Percentiles rank a stretch among this genome's conserved stretches.
Evolutionary conservation across 2,329 filamentous ascomycete genomes (phyloP).

Genomic region (Alternaria ventricosa): DNA sequence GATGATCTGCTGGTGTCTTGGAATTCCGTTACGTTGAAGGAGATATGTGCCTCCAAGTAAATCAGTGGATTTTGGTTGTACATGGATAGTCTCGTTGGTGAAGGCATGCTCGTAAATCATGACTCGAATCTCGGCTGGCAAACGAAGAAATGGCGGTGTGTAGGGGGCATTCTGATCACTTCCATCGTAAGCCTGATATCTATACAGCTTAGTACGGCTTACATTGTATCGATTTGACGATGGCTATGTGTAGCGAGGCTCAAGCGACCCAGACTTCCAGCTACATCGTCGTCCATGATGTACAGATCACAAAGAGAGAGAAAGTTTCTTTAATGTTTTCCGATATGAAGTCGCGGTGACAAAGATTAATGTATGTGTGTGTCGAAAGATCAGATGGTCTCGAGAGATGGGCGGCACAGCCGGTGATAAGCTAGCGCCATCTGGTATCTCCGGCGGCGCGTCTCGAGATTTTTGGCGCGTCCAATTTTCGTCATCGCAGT

Average conservation of each 20-base stretch:
- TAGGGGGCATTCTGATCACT: neutral
- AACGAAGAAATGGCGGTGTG: neutral
- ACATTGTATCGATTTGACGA: neutral
- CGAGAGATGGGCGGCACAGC: neutral
- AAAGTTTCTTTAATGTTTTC: neutral
- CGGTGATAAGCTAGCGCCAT: conserved; percentile 7
- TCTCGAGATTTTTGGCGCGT: conserved; percentile 14
- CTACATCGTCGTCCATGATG: neutral
- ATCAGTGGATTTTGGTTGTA: conserved; percentile 4
- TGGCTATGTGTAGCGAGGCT: neutral
- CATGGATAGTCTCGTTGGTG: conserved; percentile 1
- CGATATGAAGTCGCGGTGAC: neutral
- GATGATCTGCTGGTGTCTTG: neutral
- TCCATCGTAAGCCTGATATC: neutral
- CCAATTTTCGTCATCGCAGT: conserved; percentile 9
- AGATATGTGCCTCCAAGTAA: neutral
- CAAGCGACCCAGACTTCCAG: neutral
- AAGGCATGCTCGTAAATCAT: conserved; percentile 12
- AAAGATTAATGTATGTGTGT: neutral
- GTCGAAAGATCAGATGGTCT: neutral
- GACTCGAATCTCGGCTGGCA: conserved; percentile 9
- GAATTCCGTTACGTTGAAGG: neutral
- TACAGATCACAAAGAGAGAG: neutral
- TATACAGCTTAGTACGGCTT: neutral
- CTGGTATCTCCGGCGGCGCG: conserved; percentile 11